Conservation (phyloP, 73 alveolate genomes). For the Tetrahymena malaccensis region DNA sequence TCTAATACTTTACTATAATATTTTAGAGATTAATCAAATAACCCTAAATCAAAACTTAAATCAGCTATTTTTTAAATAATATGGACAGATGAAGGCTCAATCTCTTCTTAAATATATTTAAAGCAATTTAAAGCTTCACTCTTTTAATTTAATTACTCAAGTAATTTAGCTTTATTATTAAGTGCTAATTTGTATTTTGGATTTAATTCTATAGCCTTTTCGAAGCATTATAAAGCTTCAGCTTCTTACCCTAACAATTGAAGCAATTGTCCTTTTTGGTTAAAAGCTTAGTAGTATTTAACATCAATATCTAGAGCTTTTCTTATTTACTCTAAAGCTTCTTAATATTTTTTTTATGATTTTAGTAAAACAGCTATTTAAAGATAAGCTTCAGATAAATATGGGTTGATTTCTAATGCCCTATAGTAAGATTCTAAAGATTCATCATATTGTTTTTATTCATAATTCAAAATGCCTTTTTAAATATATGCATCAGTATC, state of each 20-base stretch:
- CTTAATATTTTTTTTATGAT: not conserved
- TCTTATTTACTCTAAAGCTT: not conserved
- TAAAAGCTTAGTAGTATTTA: not conserved
- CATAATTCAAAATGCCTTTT: not conserved
- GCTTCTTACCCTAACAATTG: not conserved
- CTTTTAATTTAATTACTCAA: not conserved
- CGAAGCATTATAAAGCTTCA: not conserved
- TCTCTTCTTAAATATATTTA: not conserved
- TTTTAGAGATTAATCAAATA: not conserved
- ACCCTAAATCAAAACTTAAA: not conserved
- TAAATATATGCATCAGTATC: not conserved
- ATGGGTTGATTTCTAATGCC: not conserved
- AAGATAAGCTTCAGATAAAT: not conserved
- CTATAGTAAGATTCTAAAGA: not conserved
- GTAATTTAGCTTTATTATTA: not conserved
- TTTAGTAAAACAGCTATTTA: not conserved
- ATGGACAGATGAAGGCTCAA: not conserved
- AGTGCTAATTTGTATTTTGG: not conserved
- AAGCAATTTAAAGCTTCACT: not conserved
- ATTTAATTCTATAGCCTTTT: not conserved
- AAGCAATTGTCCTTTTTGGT: not conserved
- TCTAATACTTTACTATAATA: not conserved
- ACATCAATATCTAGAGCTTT: not conserved
- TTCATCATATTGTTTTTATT: not conserved
- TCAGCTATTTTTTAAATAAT: not conserved